phyloP scores from a whole-genome alignment of 441 rosid species.

The Pelargonium australe region DNA sequence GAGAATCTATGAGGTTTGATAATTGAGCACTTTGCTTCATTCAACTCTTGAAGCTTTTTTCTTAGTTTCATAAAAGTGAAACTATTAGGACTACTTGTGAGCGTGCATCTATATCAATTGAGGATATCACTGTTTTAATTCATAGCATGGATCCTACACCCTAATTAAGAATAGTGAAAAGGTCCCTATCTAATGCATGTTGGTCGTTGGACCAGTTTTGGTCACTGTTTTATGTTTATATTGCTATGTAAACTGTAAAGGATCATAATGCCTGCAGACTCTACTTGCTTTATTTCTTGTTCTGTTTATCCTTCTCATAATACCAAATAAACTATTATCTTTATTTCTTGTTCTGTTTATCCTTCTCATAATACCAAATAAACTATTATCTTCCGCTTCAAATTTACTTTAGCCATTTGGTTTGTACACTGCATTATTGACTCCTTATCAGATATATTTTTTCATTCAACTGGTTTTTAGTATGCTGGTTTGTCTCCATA shows the following conservation, averaged over 20 bases:
- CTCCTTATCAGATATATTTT: not conserved
- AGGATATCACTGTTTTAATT: not conserved
- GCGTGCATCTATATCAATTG: not conserved
- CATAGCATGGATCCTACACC: not conserved
- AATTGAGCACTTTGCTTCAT: not conserved
- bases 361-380: too few relatives aligned
- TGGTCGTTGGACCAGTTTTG: too few relatives aligned
- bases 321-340: too few relatives aligned
- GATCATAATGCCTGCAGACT: too few relatives aligned
- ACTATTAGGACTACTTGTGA: not conserved
- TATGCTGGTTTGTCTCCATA: not conserved
- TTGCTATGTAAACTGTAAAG: too few relatives aligned
- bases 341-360: too few relatives aligned
- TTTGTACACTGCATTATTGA: not conserved
- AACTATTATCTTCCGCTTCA: too few relatives aligned
- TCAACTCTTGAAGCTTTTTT: not conserved
- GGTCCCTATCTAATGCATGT: too few relatives aligned
- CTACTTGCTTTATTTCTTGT: too few relatives aligned
- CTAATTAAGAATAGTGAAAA: not conserved
- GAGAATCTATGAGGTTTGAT: constrained; percentile 68
- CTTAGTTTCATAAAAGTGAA: not conserved
- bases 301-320: too few relatives aligned
- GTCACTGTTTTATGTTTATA: too few relatives aligned
- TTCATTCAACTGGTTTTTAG: not conserved
- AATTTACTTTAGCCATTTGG: not conserved